Base-by-base conservation (phyloP, 1,284 basidiomycete genomes). In the Austropuccinia psidii region DNA sequence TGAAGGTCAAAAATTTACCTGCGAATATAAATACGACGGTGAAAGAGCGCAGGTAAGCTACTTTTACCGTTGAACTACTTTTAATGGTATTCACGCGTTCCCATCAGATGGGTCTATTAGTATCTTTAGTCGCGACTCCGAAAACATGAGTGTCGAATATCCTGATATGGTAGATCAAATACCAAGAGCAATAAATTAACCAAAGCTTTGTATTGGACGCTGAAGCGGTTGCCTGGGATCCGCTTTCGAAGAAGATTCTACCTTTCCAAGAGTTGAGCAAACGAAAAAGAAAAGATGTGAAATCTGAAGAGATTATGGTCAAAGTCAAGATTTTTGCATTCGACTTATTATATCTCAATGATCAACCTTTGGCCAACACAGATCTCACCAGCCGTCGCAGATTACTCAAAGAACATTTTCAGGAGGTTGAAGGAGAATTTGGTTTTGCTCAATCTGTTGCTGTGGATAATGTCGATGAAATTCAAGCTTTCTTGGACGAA, bases 11-110 rank as follows among this genome's bases (percentile, higher is more conserved):
- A 86, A 86, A 58, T 98, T 99, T 81, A 98, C 96, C 4, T 98
- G 95, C 83, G 96, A 99, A 83, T 99, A 98, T 83, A 99, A 99
- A 82, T 99, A 99, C 79, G 96, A 99, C 77, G 96, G 96, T 9
- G 96, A 99, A 82, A 88, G 96, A 67, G 96, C 96, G 15, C 93
- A 97, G 84, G 89, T 89, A n/a, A n/a, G n/a, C n/a, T n/a, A n/a
- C n/a, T n/a, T n/a, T n/a, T n/a, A n/a, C n/a, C n/a, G n/a, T n/a
- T n/a, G n/a, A n/a, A n/a, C n/a, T n/a, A n/a, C n/a, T n/a, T n/a
- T n/a, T n/a, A n/a, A n/a, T n/a, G n/a, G n/a, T n/a, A n/a, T n/a
- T n/a, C n/a, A n/a, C n/a, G n/a, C n/a, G n/a, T n/a, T n/a, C n/a
- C n/a, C n/a, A n/a, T n/a, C n/a, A 57, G 86, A 91, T 78, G 93